Conservation (phyloP, 1,139 yeast species). For the Scheffersomyces stambukii region DNA sequence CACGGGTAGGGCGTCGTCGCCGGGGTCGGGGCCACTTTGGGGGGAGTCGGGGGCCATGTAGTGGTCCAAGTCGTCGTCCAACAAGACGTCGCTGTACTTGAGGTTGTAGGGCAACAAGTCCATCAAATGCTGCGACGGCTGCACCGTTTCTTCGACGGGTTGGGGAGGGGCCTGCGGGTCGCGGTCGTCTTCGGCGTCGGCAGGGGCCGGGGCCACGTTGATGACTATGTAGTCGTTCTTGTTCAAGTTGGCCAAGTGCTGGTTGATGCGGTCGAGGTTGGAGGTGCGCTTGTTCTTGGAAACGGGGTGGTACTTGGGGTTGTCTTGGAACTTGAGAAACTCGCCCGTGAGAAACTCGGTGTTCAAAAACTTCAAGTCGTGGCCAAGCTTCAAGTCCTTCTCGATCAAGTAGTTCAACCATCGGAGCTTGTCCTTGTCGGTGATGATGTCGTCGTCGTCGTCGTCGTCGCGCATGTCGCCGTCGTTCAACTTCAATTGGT, state of each 20-base stretch:
- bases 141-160: conserved; percentile 13
- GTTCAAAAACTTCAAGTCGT: conserved; percentile 33
- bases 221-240: conserved; percentile 28
- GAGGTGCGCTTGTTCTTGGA: conserved; percentile 15
- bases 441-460: conserved; percentile 30
- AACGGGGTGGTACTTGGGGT: conserved; percentile 28
- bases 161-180: too few species aligned
- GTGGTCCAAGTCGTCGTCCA: conserved; percentile 23
- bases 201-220: conserved; percentile 13
- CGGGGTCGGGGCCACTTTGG: conserved; percentile 3
- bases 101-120: conserved; percentile 29
- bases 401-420: conserved; percentile 44
- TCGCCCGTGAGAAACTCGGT: conserved; percentile 24
- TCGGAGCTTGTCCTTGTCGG: conserved; percentile 23
- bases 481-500: conserved; percentile 27
- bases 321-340: conserved; percentile 24
- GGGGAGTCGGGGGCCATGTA: conserved; percentile 7
- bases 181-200: conserved; percentile 3
- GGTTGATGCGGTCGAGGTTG: conserved; percentile 18
- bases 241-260: conserved; percentile 21
- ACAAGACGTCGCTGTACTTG: conserved; percentile 20
- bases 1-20: neutral
- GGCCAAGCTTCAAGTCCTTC: conserved; percentile 42
- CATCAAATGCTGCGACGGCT: conserved; percentile 19
- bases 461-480: conserved; percentile 20